Base-by-base conservation (phyloP, 2,329 filamentous ascomycete species). In the Hypocreales sp. region DNA sequence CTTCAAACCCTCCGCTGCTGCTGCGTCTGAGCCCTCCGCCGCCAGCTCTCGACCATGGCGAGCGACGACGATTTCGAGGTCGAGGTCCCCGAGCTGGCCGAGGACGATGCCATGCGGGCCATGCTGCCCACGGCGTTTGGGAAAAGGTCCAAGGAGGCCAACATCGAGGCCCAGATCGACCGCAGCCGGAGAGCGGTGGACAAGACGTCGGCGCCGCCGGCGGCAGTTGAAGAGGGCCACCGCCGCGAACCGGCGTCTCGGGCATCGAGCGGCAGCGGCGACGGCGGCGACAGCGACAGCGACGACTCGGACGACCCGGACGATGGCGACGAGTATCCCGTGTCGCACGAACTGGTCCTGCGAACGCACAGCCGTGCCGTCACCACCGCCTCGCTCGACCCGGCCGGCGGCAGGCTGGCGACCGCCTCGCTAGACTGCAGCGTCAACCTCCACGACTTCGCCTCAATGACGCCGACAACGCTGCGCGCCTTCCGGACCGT, bases 381-480 rank as follows among this genome's bases (percentile, higher is more conserved):
- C 22, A 94, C 87, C 6, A 77, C 80, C 1, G 65, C 84, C 31
- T 77, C 86, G 3, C 62, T 93, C 25, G 90, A 98, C 53, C 75
- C 81, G 1, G 74, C 84, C 0, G 90, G 90, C 8, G 77, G 76
- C 25, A 72, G 90, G 40, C 60, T 98, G 46, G 73, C 87, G 25
- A 90, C 83, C n/a, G 86, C 80, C 14, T 94, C 86, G 5, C 79
- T 78, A 34, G 90, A 98, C 53, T 92, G 84, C 51, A 81, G 73
- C 2, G 60, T 95, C 42, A 95, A 94, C 47, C 64, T 98, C 12
- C 84, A 94, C 56, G 87, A 98, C 48, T 92, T 98, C 49, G 74
- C 86, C 3, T 81, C 86, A 25, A 92, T 98, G 78, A 94, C 87
- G 1, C 83, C 86, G 2, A 90, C 84, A 5, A 95, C 90, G 0